A percentile compares a stretch with the other conserved stretches of the same genome.
These are phyloP conservation scores for Rhododendron griersonianum DNA, from an alignment of 148 eudicot genomes.

Conservation along the genomic window DNA sequence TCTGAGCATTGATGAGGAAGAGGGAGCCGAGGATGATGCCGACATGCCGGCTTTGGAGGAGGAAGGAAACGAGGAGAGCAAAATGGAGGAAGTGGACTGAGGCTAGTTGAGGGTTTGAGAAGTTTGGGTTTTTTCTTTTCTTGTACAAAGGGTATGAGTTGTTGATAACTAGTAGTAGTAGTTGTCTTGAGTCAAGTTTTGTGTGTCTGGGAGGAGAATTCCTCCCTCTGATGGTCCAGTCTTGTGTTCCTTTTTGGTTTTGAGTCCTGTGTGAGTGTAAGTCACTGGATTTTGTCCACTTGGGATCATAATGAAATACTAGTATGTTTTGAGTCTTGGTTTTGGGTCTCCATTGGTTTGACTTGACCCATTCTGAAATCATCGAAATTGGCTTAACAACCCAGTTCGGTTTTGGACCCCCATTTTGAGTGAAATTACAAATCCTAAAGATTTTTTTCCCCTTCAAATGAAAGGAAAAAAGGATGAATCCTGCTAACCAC, in stretches of 20 bases:
- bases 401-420: too few relatives aligned
- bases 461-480: too few relatives aligned
- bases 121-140: neutral
- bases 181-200: neutral
- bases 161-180: neutral
- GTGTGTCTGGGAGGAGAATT: neutral
- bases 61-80: constrained; percentile 81
- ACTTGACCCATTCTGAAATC: neutral
- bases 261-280: neutral
- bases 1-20: constrained; percentile 75
- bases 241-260: neutral
- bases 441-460: too few relatives aligned
- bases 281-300: neutral
- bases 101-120: neutral
- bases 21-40: constrained; percentile 43
- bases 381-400: too few relatives aligned
- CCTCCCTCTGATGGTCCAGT: neutral
- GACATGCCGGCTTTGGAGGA: constrained; percentile 80
- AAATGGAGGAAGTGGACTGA: constrained; percentile 92
- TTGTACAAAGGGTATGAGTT: neutral
- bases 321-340: neutral
- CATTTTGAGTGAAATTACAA: too few relatives aligned
- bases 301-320: neutral
- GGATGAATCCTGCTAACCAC: too few relatives aligned
- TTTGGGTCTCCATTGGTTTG: neutral